Conservation (phyloP, 75 land plant genomes). For the Pinus albicaulis region DNA sequence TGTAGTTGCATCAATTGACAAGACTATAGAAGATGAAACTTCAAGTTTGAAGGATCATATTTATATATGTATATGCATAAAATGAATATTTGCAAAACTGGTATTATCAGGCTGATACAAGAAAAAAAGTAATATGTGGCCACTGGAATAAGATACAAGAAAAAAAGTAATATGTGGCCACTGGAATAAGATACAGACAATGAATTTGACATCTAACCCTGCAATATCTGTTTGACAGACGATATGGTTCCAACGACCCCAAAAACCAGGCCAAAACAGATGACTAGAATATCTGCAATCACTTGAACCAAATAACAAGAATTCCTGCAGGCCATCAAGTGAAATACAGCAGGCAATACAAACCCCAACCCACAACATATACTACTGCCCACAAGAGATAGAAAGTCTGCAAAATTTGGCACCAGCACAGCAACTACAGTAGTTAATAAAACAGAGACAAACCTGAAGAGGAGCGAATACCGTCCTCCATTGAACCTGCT, state of each 20-base stretch:
- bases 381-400: conserved; percentile 91
- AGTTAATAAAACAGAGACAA: conserved; percentile 48
- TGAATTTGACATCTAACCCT: background rate
- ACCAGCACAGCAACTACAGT: conserved; percentile 76
- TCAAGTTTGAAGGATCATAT: too few species aligned
- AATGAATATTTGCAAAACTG: too few species aligned
- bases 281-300: conserved; percentile 33
- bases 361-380: conserved; percentile 75
- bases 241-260: conserved; percentile 61
- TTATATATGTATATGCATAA: too few species aligned
- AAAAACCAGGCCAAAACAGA: conserved; percentile 49
- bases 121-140: too few species aligned
- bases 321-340: conserved; percentile 51
- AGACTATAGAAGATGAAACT: too few species aligned
- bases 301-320: conserved; percentile 28
- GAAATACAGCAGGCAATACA: conserved; percentile 80
- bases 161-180: too few species aligned
- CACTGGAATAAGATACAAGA: too few species aligned
- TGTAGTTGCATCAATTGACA: too few species aligned
- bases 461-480: conserved; percentile 52
- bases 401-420: conserved; percentile 82
- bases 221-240: conserved; percentile 43
- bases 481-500: conserved; percentile 45
- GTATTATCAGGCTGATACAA: too few species aligned
- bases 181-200: background rate